Percentiles rank a stretch among this genome's conserved stretches.
These are phyloP conservation scores for Trichoderma sp. DNA, from an alignment of 2,329 filamentous ascomycete species.

Conservation along the genomic window DNA sequence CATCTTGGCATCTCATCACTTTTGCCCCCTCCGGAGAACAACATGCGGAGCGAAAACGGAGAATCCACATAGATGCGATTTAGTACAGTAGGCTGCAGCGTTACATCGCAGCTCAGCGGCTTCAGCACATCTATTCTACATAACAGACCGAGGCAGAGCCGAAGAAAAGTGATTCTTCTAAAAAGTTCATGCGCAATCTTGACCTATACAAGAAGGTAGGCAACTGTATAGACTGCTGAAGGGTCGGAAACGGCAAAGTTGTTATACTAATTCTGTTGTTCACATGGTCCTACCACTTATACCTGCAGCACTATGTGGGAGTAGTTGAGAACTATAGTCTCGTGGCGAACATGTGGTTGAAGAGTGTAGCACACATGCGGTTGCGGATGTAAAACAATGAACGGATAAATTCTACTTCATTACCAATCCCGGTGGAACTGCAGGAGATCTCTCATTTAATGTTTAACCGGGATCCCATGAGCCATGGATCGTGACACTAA, in stretches of 20 bases:
- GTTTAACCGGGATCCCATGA: not conserved
- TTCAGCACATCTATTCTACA: not conserved
- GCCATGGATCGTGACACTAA: not conserved
- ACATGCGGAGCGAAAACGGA: not conserved
- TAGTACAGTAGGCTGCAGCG: not conserved
- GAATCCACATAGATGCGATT: not conserved
- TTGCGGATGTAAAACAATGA: not conserved
- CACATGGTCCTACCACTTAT: not conserved
- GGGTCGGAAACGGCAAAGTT: not conserved
- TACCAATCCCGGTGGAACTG: not conserved
- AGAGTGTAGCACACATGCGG: not conserved
- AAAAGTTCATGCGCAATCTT: not conserved
- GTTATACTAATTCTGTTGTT: not conserved
- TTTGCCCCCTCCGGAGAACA: not conserved
- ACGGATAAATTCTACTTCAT: not conserved
- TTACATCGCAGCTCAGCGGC: not conserved
- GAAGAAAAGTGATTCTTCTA: not conserved
- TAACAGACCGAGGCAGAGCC: constrained; percentile 12
- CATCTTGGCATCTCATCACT: not conserved
- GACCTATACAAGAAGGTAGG: constrained; percentile 18
- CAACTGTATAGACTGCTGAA: not conserved
- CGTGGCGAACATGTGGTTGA: not conserved
- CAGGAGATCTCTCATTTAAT: not conserved
- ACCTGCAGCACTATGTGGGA: not conserved
- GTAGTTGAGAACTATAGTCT: not conserved